A percentile compares a stretch with the other conserved stretches of the same genome.
Conservation (phyloP, 495 filamentous ascomycete genomes). For the Aspergillus olivimuriae region DNA sequence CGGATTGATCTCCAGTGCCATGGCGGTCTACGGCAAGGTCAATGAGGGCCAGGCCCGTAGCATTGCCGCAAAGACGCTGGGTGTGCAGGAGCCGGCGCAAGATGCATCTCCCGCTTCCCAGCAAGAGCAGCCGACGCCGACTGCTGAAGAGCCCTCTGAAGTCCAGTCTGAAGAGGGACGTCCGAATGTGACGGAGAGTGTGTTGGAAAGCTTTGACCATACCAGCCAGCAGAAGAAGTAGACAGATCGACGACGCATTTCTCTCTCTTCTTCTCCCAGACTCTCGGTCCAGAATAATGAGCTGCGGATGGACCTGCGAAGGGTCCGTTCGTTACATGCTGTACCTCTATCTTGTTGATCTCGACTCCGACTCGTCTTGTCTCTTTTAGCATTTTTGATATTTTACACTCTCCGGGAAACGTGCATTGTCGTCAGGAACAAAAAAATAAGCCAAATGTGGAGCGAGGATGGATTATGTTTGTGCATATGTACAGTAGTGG, state of each 20-base stretch:
- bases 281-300: too few relatives aligned
- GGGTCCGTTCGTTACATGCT: too few relatives aligned
- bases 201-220: slow-evolving; percentile 49
- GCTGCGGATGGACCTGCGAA: too few relatives aligned
- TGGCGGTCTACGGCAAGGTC: slow-evolving; percentile 94
- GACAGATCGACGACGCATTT: too few relatives aligned
- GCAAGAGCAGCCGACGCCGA: slow-evolving; percentile 9
- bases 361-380: too few relatives aligned
- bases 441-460: too few relatives aligned
- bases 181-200: slow-evolving; percentile 41
- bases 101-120: slow-evolving; percentile 2
- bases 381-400: too few relatives aligned
- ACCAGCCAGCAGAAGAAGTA: slow-evolving; percentile 36
- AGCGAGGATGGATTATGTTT: too few relatives aligned
- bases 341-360: too few relatives aligned
- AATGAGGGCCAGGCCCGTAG: slow-evolving; percentile 71
- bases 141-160: slow-evolving; percentile 9
- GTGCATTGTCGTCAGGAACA: too few relatives aligned
- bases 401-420: too few relatives aligned
- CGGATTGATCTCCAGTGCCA: slow-evolving; percentile 92
- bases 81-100: slow-evolving; percentile 14
- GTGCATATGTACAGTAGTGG: too few relatives aligned
- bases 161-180: slow-evolving; percentile 11
- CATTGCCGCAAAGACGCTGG: slow-evolving; percentile 49
- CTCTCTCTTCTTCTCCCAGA: neutral